These are phyloP conservation scores for Penicillium coffeae DNA, from an alignment of 495 filamentous ascomycete genomes.

Conservation along the genomic window DNA sequence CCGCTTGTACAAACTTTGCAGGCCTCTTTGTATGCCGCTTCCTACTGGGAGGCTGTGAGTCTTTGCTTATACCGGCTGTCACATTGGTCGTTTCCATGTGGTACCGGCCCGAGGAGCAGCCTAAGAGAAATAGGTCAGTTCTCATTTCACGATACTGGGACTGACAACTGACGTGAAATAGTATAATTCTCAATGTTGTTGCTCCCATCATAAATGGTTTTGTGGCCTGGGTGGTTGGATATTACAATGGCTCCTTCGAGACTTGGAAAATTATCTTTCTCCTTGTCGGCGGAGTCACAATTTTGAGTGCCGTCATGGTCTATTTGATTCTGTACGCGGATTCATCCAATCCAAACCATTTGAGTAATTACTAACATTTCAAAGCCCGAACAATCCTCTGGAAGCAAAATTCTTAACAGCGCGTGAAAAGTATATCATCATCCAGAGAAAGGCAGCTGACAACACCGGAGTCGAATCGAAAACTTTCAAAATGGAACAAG, in stretches of 20 bases:
- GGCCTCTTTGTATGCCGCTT: conserved; percentile 1
- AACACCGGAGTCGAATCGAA: conserved; percentile 2
- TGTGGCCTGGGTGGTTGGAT: conserved; percentile 4
- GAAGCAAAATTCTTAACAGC: neutral
- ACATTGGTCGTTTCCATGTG: conserved; percentile 6
- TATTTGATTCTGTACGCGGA: neutral
- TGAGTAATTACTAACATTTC: neutral
- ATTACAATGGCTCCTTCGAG: conserved; percentile 2
- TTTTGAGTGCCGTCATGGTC: neutral
- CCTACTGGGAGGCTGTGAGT: conserved; percentile 4
- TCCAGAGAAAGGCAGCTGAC: neutral
- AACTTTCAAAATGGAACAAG: neutral
- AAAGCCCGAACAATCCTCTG: conserved; percentile 5
- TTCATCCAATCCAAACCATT: neutral
- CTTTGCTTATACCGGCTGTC: conserved; percentile 2
- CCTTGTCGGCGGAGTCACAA: neutral
- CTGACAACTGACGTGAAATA: neutral
- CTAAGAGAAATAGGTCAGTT: conserved; percentile 4
- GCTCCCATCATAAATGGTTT: conserved; percentile 3
- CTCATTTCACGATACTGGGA: neutral
- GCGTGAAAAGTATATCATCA: conserved; percentile 1
- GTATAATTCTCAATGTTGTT: conserved; percentile 4
- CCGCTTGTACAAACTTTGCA: conserved; percentile 1
- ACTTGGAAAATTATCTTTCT: conserved; percentile 7
- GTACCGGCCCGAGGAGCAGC: conserved; percentile 6